phyloP scores from a whole-genome alignment of 2,329 filamentous ascomycete species.

The Nectriaceae sp. region DNA sequence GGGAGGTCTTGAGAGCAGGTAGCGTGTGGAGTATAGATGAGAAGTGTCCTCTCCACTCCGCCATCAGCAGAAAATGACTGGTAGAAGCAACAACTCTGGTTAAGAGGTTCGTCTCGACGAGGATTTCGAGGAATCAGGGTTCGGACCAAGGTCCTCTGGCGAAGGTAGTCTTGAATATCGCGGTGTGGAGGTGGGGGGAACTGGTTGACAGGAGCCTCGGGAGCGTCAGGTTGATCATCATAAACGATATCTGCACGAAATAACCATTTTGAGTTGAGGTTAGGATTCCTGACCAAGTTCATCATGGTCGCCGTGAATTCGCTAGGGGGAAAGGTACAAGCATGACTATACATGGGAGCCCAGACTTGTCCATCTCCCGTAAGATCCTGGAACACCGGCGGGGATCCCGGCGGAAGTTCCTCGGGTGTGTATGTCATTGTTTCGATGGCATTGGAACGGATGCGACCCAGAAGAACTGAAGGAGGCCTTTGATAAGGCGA shows the following conservation, averaged over 20 bases:
- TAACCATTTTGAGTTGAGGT: slow-evolving; percentile 75
- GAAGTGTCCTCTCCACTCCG: slow-evolving; percentile 36
- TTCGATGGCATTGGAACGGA: neutral
- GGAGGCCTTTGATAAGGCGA: too few species aligned
- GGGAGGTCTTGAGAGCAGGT: slow-evolving; percentile 65
- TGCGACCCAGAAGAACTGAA: too few species aligned
- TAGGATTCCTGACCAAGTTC: slow-evolving; percentile 77
- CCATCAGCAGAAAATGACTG: slow-evolving; percentile 28
- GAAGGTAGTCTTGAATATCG: slow-evolving; percentile 30
- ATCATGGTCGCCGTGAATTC: slow-evolving; percentile 69
- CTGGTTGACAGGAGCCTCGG: neutral
- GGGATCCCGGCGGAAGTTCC: slow-evolving; percentile 27
- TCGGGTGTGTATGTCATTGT: slow-evolving; percentile 32
- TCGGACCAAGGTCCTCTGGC: slow-evolving; percentile 69
- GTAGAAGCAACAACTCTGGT: slow-evolving; percentile 84
- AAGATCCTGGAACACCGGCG: slow-evolving; percentile 30
- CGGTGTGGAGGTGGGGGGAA: slow-evolving; percentile 8
- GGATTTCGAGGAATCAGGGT: slow-evolving; percentile 82
- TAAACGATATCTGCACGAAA: slow-evolving; percentile 75
- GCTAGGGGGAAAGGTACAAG: slow-evolving; percentile 63
- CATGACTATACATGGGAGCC: slow-evolving; percentile 56
- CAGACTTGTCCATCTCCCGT: slow-evolving; percentile 39
- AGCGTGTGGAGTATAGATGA: slow-evolving; percentile 79
- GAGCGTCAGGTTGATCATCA: slow-evolving; percentile 23
- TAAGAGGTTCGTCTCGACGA: slow-evolving; percentile 69